These are phyloP conservation scores for Venturia aucupariae DNA, from an alignment of 2,329 filamentous ascomycete species.

Conservation along the genomic window DNA sequence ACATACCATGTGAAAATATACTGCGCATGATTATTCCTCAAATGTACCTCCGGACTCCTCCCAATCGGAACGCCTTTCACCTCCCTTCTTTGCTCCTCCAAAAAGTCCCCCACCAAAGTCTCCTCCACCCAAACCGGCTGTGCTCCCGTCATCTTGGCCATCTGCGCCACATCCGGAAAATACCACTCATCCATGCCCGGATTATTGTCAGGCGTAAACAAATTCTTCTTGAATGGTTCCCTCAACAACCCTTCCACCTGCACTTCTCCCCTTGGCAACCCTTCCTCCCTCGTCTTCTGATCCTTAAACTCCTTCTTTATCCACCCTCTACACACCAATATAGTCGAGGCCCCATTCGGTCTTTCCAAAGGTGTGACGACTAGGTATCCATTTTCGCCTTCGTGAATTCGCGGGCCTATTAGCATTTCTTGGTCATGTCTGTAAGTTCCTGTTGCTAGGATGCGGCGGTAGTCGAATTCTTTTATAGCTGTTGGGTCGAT, in stretches of 20 bases:
- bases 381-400: constrained; percentile 83
- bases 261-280: constrained; percentile 61
- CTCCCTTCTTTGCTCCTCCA: constrained; percentile 66
- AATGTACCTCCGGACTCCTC: constrained; percentile 76
- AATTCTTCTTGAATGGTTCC: constrained; percentile 93
- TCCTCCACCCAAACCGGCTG: constrained; percentile 93
- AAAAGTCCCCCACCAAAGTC: constrained; percentile 80
- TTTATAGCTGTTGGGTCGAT: constrained; percentile 73
- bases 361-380: constrained; percentile 88
- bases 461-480: constrained; percentile 86
- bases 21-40: constrained; percentile 94
- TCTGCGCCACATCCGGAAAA: constrained; percentile 87
- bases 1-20: constrained; percentile 98
- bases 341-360: constrained; percentile 39
- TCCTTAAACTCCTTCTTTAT: constrained; percentile 65
- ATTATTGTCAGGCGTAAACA: constrained; percentile 87
- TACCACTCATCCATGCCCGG: constrained; percentile 82
- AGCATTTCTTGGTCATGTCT: constrained; percentile 94
- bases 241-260: constrained; percentile 75
- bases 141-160: constrained; percentile 73
- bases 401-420: constrained; percentile 78
- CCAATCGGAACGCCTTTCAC: constrained; percentile 82
- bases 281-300: constrained; percentile 49
- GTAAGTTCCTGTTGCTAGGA: constrained; percentile 63
- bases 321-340: constrained; percentile 88